A percentile compares a stretch with the other conserved stretches of the same genome.
These are phyloP conservation scores for Moniliophthora roreri DNA, from an alignment of 1,284 basidiomycete genomes.

Conservation along the genomic window DNA sequence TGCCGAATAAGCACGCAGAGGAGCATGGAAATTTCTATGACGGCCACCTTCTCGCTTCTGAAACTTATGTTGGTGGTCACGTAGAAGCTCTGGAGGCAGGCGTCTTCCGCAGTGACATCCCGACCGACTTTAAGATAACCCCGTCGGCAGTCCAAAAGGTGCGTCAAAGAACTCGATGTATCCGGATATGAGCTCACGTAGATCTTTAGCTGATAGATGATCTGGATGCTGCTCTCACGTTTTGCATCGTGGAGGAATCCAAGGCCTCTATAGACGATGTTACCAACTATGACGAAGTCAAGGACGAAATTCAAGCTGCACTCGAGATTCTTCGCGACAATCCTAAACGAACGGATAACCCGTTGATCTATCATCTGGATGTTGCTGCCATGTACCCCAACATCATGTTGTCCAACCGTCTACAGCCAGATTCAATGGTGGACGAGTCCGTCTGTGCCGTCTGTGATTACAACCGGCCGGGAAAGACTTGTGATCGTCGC, in stretches of 20 bases:
- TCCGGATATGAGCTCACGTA: conserved; percentile 9
- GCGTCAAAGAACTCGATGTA: conserved; percentile 19
- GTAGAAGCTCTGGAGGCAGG: conserved; percentile 99
- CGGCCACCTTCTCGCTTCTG: conserved; percentile 93
- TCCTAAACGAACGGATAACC: conserved; percentile 86
- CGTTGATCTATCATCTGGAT: conserved; percentile 98
- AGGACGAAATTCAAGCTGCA: conserved; percentile 72
- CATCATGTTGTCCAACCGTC: conserved; percentile 99
- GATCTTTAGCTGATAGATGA: conserved; percentile 98
- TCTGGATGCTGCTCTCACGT: conserved; percentile 88
- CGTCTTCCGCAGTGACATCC: conserved; percentile 96
- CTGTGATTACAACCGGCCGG: conserved; percentile 97
- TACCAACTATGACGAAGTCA: conserved; percentile 96
- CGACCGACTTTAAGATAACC: conserved; percentile 94
- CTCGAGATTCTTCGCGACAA: conserved; percentile 92
- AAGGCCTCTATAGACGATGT: conserved; percentile 81
- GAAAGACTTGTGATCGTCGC: conserved; percentile 92
- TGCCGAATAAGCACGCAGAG: conserved; percentile 98
- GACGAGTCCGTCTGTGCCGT: conserved; percentile 97
- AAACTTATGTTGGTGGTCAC: conserved; percentile 99
- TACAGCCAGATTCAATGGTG: conserved; percentile 98
- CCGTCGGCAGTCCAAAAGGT: conserved; percentile 88
- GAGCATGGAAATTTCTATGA: conserved; percentile 92
- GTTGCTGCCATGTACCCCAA: conserved; percentile 99
- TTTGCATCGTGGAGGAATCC: conserved; percentile 90